phyloP scores from a whole-genome alignment of 169 alveolate genomes.

The Eimeria sp. region DNA sequence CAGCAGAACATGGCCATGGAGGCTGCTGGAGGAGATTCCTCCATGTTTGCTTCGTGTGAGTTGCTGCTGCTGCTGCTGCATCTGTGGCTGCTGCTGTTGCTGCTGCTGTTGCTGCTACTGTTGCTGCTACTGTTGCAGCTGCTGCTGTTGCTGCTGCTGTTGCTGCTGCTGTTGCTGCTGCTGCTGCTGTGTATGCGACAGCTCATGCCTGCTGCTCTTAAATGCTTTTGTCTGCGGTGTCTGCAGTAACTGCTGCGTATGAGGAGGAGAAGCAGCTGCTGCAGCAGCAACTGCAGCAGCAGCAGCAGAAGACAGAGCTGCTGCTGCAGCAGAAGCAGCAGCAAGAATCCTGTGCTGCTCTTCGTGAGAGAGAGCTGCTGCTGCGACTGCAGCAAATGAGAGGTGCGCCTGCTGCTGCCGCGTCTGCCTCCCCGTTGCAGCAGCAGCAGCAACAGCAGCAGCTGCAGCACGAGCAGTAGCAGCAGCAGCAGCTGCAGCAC shows the following conservation, averaged over 20 bases:
- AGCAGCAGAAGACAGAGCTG: slow-evolving; percentile 36
- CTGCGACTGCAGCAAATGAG: slow-evolving; percentile 26
- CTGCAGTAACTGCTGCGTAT: slow-evolving; percentile 20
- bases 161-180: slow-evolving; percentile 18
- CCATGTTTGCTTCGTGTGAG: slow-evolving; percentile 26
- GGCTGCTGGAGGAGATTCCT: background rate
- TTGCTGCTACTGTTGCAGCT: background rate
- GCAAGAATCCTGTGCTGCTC: slow-evolving; percentile 30
- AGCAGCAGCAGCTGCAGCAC: too few relatives aligned
- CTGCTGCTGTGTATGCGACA: slow-evolving; percentile 1
- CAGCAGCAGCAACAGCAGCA: background rate
- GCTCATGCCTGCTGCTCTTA: background rate
- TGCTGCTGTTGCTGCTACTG: too few relatives aligned
- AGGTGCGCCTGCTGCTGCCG: slow-evolving; percentile 2
- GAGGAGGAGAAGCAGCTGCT: slow-evolving; percentile 23
- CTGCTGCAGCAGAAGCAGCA: slow-evolving; percentile 42
- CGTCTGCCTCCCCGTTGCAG: background rate
- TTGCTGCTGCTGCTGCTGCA: too few relatives aligned
- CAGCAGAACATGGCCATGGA: background rate
- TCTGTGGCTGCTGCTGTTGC: too few relatives aligned
- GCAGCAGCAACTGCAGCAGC: slow-evolving; percentile 25
- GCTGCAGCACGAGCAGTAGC: slow-evolving; percentile 22
- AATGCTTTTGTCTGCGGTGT: background rate
- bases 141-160: slow-evolving; percentile 26
- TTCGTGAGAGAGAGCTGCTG: slow-evolving; percentile 15